Evolutionary conservation across 176 grass and related monocot species (phyloP), one percentile per base, ranked within the genome.

Genomic region (Musa schizocarpa): DNA sequence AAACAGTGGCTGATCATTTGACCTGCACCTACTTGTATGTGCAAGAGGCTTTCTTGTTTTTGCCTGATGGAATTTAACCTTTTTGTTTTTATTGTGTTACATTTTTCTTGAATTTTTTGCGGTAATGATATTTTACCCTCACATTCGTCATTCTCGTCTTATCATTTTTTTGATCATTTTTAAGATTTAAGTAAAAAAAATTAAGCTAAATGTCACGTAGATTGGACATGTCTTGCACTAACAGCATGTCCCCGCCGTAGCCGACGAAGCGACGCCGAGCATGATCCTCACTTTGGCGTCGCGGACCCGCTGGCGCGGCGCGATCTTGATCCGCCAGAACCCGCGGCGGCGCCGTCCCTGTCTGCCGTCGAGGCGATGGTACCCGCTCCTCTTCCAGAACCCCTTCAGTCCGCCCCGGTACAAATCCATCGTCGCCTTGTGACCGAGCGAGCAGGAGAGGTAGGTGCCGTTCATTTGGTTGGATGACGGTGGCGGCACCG

Each of bases 271-370:
- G 25, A 14, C 55, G 48, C 17, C 34, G 73, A 89, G 86, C 76
- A 79, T 96, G 71, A 91, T 86, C 72, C 68, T 73, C 59, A 90
- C 85, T 81, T 96, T 86, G 83, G 87, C 68, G 88, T 86, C 78
- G 23, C 82, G 84, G 12, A 78, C 52, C 75, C 81, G 75, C 1
- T 76, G 54, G n/a, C 22, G 49, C 29, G 78, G 78, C 17, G 55
- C 12, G 55, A 80, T 64, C 13, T 53, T 61, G 56, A 80, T 29
- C 48, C 69, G 54, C 78, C 69, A 80, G 69, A 73, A 65, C 85
- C 71, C 79, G 69, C 67, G 59, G 29, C 61, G 58, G 71, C 4
- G 34, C 34, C 34, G 34, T 43, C 34, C 34, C 34, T 43, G 34
- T 0, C 34, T 5, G 34, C 67, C 9, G 2, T 5, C 2, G 50